Evolutionary conservation across 768 basidiomycete genomes (phyloP).

Genomic region (Russula vinacea): DNA sequence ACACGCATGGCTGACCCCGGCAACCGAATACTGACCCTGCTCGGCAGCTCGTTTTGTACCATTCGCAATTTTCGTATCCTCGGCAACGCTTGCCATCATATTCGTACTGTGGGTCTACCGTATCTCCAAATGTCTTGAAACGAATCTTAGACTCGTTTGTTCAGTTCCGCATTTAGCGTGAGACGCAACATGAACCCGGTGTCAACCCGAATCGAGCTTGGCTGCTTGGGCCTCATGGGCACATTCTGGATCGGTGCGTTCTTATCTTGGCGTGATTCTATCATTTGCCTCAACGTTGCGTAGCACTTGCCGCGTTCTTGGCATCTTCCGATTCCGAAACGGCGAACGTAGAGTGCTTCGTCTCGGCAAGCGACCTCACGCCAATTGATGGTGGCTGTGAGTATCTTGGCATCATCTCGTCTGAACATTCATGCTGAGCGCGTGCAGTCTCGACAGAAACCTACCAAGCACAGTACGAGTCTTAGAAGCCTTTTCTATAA

Average conservation of each 20-base stretch:
- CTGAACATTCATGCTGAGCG: background rate
- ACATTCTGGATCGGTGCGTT: slow-evolving; percentile 75
- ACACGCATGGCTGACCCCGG: background rate
- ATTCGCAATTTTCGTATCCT: slow-evolving; percentile 78
- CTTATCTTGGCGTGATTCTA: background rate
- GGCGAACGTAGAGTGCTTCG: slow-evolving; percentile 81
- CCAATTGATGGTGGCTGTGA: slow-evolving; percentile 64
- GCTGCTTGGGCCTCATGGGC: slow-evolving; percentile 65
- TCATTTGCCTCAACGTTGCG: slow-evolving; percentile 6
- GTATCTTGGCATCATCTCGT: slow-evolving; percentile 34
- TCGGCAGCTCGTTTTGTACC: slow-evolving; percentile 78
- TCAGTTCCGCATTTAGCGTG: slow-evolving; percentile 62
- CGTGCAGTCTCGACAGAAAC: slow-evolving; percentile 73
- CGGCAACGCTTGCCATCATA: slow-evolving; percentile 65
- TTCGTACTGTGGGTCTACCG: slow-evolving; percentile 53
- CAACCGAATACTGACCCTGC: slow-evolving; percentile 11
- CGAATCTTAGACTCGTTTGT: slow-evolving; percentile 7
- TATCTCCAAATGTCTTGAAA: slow-evolving; percentile 7
- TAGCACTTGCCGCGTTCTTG: slow-evolving; percentile 73
- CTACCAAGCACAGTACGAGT: slow-evolving; percentile 87
- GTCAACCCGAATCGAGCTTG: slow-evolving; percentile 72
- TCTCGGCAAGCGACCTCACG: slow-evolving; percentile 49
- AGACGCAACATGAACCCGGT: slow-evolving; percentile 70
- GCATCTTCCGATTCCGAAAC: slow-evolving; percentile 71
- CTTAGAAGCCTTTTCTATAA: slow-evolving; percentile 72